These are phyloP conservation scores for Thermoascus crustaceus DNA, from an alignment of 2,329 filamentous ascomycete species.

Conservation along the genomic window DNA sequence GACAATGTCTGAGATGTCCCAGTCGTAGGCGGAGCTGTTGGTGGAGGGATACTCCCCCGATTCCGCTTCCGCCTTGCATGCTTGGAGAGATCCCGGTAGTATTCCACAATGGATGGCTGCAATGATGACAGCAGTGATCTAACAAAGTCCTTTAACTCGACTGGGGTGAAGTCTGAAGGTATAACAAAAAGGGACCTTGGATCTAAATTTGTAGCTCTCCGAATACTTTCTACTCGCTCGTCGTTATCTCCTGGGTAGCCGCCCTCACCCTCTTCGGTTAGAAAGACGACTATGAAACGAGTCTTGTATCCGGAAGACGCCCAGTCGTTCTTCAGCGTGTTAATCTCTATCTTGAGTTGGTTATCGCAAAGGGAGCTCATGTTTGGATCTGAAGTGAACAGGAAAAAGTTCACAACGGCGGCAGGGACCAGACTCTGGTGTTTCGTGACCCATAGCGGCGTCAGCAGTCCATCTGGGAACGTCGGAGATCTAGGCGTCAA, in stretches of 20 bases:
- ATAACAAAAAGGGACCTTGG: slow-evolving; percentile 80
- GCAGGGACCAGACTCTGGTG: slow-evolving; percentile 80
- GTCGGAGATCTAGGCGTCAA: slow-evolving; percentile 72
- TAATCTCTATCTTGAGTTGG: slow-evolving; percentile 79
- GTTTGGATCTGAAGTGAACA: slow-evolving; percentile 63
- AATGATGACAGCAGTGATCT: slow-evolving; percentile 64
- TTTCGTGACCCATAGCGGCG: slow-evolving; percentile 75
- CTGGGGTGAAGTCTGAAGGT: slow-evolving; percentile 60
- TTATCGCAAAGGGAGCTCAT: slow-evolving; percentile 75
- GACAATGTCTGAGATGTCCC: slow-evolving; percentile 83
- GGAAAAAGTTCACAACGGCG: slow-evolving; percentile 72
- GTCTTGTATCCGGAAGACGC: slow-evolving; percentile 58
- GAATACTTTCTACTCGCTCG: slow-evolving; percentile 70
- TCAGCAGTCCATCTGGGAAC: slow-evolving; percentile 84
- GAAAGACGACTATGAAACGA: slow-evolving; percentile 65
- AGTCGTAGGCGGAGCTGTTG: slow-evolving; percentile 71
- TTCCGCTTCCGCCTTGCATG: slow-evolving; percentile 83
- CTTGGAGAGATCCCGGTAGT: slow-evolving; percentile 90
- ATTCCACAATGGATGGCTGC: slow-evolving; percentile 70
- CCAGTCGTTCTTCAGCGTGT: slow-evolving; percentile 62
- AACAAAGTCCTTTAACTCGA: slow-evolving; percentile 65
- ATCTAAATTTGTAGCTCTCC: slow-evolving; percentile 70
- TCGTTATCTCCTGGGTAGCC: slow-evolving; percentile 55
- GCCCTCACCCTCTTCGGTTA: slow-evolving; percentile 63
- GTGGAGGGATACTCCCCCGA: slow-evolving; percentile 66